phyloP scores from a whole-genome alignment of 768 basidiomycete genomes.

The Lentinula detonsa region DNA sequence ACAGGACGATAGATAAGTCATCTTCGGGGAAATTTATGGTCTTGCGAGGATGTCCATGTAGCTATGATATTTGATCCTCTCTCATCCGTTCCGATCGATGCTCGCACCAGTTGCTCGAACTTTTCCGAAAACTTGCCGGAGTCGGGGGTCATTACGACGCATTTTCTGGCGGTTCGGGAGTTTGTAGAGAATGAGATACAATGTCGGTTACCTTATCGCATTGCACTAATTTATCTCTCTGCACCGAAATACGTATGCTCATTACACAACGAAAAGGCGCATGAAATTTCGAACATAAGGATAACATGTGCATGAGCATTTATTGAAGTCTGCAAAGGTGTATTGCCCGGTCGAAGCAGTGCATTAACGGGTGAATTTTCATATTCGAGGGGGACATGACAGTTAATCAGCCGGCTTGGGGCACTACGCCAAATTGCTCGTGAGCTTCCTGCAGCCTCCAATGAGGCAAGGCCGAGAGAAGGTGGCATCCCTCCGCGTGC shows the following conservation, averaged over 20 bases:
- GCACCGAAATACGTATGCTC: not conserved
- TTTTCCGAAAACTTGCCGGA: not conserved
- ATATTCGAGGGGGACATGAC: not conserved
- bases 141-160: not conserved
- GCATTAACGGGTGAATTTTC: not conserved
- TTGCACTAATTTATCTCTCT: not conserved
- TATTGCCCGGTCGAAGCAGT: not conserved
- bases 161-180: not conserved
- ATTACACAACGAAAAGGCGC: not conserved
- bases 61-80: not conserved
- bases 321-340: not conserved
- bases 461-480: not conserved
- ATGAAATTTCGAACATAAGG: not conserved
- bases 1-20: not conserved
- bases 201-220: not conserved
- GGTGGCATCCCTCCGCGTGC: not conserved
- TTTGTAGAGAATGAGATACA: not conserved
- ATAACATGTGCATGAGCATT: not conserved
- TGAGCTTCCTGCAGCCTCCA: too few species aligned
- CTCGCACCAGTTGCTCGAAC: not conserved
- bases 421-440: not conserved
- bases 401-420: not conserved
- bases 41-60: not conserved
- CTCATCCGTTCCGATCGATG: slow-evolving; percentile 1
- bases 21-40: not conserved